Base-by-base conservation (phyloP, 306 rosid species). In the Lablab purpureus region DNA sequence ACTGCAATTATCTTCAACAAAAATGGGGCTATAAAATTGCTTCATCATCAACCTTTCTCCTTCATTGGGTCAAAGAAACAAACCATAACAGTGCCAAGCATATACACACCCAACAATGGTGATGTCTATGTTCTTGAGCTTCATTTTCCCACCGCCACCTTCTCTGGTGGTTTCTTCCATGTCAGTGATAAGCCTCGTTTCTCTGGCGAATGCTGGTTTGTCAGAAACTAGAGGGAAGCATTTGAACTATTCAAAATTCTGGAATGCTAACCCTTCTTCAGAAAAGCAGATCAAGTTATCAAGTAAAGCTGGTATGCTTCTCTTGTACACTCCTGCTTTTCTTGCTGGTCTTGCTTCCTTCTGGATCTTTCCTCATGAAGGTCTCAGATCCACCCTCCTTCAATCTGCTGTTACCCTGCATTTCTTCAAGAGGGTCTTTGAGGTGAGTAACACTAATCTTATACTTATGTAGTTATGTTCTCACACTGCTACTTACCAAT, bases 361-460 rank as follows among this genome's bases (percentile, higher is more conserved):
- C 43, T 71, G 46, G 68, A n/a, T 88, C 27, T 82, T 84, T 13
- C 88, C 92, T 8, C 46, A 43, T 4, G 47, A 80, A 1, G 51
- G 75, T 70, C 6, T 83, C 58, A 83, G 99, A 75, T 56, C 75
- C 49, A 58, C 83, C 0, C 6, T 90, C 60, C 86, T 92, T 76
- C 87, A 81, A 3, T 84, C 83, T 34, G 92, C 91, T 64, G 58
- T 92, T 0, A 82, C 92, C 10, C 6, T 92, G 4, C 99, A 95
- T 76, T 95, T 92, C 91, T 84, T 91, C 74, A 92, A 92, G 83
- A 85, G 99, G 52, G n/a, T 84, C 2, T 34, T 89, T 41, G 99
- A 94, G 97, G 97, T 89, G 81, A 36, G 10, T 36, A 1, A 11
- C 74, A 1, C 25, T 54, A 12, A 15, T 51, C 13, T 41, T 21